Evolutionary conservation across 257 asterid genomes (phyloP), one percentile per base, ranked within the genome.

Genomic region (Gynochthodes officinalis): DNA sequence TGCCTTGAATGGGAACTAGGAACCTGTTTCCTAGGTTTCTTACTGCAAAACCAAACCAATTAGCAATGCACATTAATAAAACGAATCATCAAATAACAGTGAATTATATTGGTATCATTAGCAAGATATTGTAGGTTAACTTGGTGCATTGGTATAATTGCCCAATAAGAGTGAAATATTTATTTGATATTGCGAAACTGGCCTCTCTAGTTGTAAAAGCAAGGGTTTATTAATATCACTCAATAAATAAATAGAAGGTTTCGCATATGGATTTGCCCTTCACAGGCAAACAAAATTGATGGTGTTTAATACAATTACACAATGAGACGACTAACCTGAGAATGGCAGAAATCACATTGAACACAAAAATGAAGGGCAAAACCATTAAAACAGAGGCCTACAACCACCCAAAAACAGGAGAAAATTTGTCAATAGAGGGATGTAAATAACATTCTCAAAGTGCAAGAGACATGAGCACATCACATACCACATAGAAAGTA

Each of bases 371-470:
- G 72, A 81, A 64, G 43, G 84, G 86, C 58, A 83, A 57, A 13
- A 64, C 77, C 80, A 85, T 68, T 68, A 77, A 27, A 64, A 71
- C 73, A 43, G 84, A 69, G 16, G 88, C 83, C 88, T 83, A 61
- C 32, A 50, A 60, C 19, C 57, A 42, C 15, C 28, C 33, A 64
- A 52, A 14, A n/a, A 37, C 5, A n/a, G 43, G 30, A 12, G 15
- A 27, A 52, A 28, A 13, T 39, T n/a, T 15, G 23, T 59, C 59
- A 25, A 59, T 5, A 25, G 28, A 14, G 62, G 27, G 16, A 50
- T 43, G 49, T 37, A 6, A 23, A 61, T 30, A 53, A 48, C 15
- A 50, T 16, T 15, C 8, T 15, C 16, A 33, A 18, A 67, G 19
- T 46, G 32, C 63, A 9, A 62, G 19, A 62, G 37, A 64, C 40